Base-by-base conservation (phyloP, 2,329 filamentous ascomycete genomes). In the Drechslerella coelobrocha region DNA sequence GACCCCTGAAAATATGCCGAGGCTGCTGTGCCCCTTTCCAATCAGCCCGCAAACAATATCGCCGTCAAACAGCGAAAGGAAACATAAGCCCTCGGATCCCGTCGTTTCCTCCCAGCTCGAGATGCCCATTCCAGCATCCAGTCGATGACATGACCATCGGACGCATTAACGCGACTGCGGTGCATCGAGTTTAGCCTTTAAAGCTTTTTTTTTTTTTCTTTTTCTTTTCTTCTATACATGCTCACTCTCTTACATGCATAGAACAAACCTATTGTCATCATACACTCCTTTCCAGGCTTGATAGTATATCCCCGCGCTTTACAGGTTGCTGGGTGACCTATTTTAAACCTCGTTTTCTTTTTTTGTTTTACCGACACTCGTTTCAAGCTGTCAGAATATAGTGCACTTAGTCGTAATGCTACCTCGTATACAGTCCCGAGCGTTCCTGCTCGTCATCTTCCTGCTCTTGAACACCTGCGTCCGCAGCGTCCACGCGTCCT, bases 1-100 rank as follows among this genome's bases (percentile, higher is more conserved):
- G 41, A 57, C 53, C 14, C 54, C 41, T 41, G 21, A 41, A 56
- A 56, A 47, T 12, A 43, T 45, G 48, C 61, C 53, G 53, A 59
- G 61, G 53, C 26, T 39, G 53, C 56, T 37, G 45, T 47, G 34
- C 61, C 61, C 61, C 21, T 59, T 59, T 59, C 47, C 19, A 19
- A n/a, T 23, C 45, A 57, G 43, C 52, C 61, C 45, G 43, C 56
- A 65, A 63, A 17, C 41, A 45, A 45, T 45, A 17, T 45, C 41
- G 41, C 41, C 41, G 41, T 45, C 41, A 45, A 45, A 45, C 41
- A 45, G 10, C 17, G 17, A 45, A 21, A 21, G 17, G 41, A 45
- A 45, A 45, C 10, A 45, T 19, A 45, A 21, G 41, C 2, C 17
- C 21, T 45, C 41, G 41, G 12, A 9, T 19, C 41, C 41, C 41